These are phyloP conservation scores for Fusarium agapanthi DNA, from an alignment of 2,329 filamentous ascomycete genomes.

Conservation along the genomic window DNA sequence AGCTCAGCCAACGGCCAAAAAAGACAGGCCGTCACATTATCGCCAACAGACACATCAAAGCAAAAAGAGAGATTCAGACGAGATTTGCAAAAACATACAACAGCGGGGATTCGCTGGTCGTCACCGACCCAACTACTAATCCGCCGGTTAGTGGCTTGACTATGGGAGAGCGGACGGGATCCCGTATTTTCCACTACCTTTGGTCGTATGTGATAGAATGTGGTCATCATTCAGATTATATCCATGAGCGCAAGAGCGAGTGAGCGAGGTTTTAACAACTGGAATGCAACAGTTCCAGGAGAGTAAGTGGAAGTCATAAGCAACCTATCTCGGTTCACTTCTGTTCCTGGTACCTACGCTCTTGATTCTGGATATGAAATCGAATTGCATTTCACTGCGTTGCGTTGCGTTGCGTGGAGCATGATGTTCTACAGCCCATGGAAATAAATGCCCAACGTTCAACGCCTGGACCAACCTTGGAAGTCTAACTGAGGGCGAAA, in stretches of 20 bases:
- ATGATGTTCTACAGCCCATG: neutral
- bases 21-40: neutral
- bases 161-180: constrained; percentile 19
- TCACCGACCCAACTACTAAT: constrained; percentile 18
- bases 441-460: neutral
- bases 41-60: neutral
- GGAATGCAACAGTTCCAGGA: neutral
- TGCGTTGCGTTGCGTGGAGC: neutral
- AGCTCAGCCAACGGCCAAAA: neutral
- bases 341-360: neutral
- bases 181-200: constrained; percentile 22
- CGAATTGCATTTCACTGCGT: neutral
- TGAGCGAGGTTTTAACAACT: neutral
- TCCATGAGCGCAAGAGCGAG: rapidly evolving
- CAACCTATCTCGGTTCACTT: neutral
- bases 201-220: neutral
- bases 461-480: neutral
- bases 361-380: neutral
- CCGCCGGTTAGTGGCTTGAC: constrained; percentile 14
- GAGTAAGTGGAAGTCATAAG: neutral
- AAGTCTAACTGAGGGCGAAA: neutral
- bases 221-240: neutral
- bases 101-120: constrained; percentile 9
- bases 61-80: neutral
- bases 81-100: neutral